Base-by-base conservation (phyloP, 148 eudicot species). In the Persicaria maculosa region DNA sequence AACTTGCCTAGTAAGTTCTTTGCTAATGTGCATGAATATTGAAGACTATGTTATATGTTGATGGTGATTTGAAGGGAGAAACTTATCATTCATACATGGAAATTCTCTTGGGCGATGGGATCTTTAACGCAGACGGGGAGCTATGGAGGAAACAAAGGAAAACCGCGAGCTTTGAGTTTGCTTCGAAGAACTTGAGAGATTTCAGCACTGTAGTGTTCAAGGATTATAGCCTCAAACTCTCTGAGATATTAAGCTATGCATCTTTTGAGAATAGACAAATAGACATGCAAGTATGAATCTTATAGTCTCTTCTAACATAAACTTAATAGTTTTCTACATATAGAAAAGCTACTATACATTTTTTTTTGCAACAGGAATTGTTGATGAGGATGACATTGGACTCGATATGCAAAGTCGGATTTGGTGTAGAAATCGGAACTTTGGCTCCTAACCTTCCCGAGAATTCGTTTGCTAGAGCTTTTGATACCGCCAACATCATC, bases 141-240 rank as follows among this genome's bases (percentile, higher is more conserved):
- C 82, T 84, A 25, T 95, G 98, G 98, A 95, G 96, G 85, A 88
- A 83, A 76, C 98, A 95, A 44, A 87, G 98, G 54, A 95, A 94
- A 84, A 95, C 98, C 15, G 92, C 98, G 20, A 95, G 98, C 71
- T 92, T 92, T 77, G 98, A 95, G 86, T 95, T 95, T 90, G 98
- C 98, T 75, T 92, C 97, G 14, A 95, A 84, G 83, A 95, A 95
- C 68, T 80, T 95, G 72, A 88, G 98, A 77, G 98, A 95, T 74
- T 95, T 94, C 76, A 95, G 97, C 78, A 95, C 98, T 72, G 81
- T 95, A 9, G 99, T 95, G 17, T 95, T 95, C 77, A 84, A 93
- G 80, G 96, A 95, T 10, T 92, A 92, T 61, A 92, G 89, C 79
- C 86, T 92, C 75, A 92, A 92, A 79, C 96, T 95, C 55, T 84